Evolutionary conservation across 1,139 yeast genomes (phyloP).

Genomic region (Candida neerlandica): DNA sequence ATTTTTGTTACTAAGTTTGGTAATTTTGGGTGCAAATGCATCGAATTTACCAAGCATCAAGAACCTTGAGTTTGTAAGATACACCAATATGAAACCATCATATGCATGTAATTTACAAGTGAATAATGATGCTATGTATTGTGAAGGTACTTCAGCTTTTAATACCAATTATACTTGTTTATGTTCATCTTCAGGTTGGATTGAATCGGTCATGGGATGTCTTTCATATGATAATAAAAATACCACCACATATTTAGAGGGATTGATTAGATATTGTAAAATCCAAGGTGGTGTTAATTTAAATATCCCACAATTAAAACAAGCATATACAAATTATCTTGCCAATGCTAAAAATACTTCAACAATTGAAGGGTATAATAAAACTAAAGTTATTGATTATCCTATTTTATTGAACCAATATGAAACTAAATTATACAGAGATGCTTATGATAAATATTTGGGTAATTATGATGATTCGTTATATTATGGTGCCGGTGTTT

Average conservation of each 20-base stretch:
- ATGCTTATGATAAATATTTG: slow-evolving; percentile 15
- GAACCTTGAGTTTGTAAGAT: slow-evolving; percentile 5
- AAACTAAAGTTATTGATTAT: slow-evolving; percentile 4
- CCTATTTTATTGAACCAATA: slow-evolving; percentile 4
- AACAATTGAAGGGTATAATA: slow-evolving; percentile 4
- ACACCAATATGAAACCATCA: slow-evolving; percentile 9
- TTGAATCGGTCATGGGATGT: slow-evolving; percentile 22
- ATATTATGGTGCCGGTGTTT: slow-evolving; percentile 49
- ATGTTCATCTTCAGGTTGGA: slow-evolving; percentile 16
- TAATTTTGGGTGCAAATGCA: slow-evolving; percentile 4
- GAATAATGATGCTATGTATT: slow-evolving; percentile 18
- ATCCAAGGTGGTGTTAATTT: slow-evolving; percentile 14
- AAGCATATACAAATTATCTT: slow-evolving; percentile 21
- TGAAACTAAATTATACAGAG: slow-evolving; percentile 4
- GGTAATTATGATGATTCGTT: slow-evolving; percentile 42
- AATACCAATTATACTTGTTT: slow-evolving; percentile 13
- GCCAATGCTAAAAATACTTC: slow-evolving; percentile 19
- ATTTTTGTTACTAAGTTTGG: neutral
- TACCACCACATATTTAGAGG: slow-evolving; percentile 5
- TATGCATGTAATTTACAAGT: slow-evolving; percentile 22
- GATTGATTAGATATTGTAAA: slow-evolving; percentile 16
- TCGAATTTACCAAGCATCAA: slow-evolving; percentile 9
- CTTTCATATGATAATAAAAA: slow-evolving; percentile 9
- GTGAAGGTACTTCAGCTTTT: slow-evolving; percentile 12
- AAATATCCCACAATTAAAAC: slow-evolving; percentile 18